Conservation (phyloP, 176 grass and related monocot genomes). For the Triticum dicoccoides region DNA sequence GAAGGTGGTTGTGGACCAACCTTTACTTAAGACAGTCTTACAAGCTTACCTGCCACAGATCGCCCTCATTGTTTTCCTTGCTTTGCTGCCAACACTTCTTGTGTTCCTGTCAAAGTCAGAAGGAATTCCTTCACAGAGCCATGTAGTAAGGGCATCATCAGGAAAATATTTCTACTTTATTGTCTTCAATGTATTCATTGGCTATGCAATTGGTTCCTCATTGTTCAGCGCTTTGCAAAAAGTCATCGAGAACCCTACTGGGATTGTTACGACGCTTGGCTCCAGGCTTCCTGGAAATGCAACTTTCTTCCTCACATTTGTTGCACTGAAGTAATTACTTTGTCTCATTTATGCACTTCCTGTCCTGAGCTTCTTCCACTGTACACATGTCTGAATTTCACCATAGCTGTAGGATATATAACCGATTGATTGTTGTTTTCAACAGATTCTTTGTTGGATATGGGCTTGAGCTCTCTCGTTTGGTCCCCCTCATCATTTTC, state of each 20-base stretch:
- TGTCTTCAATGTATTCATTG: conserved; percentile 90
- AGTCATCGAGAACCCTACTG: conserved; percentile 23
- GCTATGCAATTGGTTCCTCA: conserved; percentile 40
- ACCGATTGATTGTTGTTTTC: conserved; percentile 22
- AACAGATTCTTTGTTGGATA: conserved; percentile 96
- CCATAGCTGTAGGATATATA: background rate
- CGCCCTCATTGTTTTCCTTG: conserved; percentile 77
- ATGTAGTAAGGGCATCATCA: conserved; percentile 58
- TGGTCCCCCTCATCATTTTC: conserved; percentile 93
- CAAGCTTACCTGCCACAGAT: conserved; percentile 89
- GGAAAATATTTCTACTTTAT: conserved; percentile 98
- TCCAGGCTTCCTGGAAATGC: conserved; percentile 60
- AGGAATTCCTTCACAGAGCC: conserved; percentile 64
- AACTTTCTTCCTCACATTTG: conserved; percentile 88
- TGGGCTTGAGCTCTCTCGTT: conserved; percentile 81
- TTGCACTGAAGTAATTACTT: conserved; percentile 79
- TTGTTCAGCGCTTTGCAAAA: conserved; percentile 40
- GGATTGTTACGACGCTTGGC: conserved; percentile 42
- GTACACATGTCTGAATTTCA: background rate
- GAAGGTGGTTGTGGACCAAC: conserved; percentile 61
- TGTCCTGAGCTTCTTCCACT: background rate
- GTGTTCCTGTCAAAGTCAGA: conserved; percentile 81
- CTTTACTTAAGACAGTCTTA: conserved; percentile 56
- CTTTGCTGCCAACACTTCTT: conserved; percentile 72
- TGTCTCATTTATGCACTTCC: background rate